Evolutionary conservation across 148 eudicot species (phyloP).

Genomic region (Fagopyrum tataricum): DNA sequence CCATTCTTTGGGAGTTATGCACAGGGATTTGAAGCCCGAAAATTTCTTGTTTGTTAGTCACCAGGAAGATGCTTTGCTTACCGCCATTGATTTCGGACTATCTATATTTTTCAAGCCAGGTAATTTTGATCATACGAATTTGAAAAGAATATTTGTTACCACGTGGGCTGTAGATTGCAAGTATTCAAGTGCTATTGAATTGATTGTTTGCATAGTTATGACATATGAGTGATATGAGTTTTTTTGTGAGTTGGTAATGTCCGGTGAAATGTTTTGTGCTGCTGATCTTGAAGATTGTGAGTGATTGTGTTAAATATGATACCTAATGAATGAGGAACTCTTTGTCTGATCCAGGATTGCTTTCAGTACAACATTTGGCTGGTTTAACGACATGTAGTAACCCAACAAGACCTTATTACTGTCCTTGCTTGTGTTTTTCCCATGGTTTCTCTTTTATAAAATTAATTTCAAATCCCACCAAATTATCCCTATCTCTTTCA

Average conservation of each 20-base stretch:
- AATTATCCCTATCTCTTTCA: background rate
- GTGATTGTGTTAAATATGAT: background rate
- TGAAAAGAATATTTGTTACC: background rate
- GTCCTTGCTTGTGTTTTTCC: background rate
- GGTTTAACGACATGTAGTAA: background rate
- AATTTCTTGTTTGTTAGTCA: conserved; percentile 20
- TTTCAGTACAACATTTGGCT: background rate
- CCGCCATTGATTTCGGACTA: conserved; percentile 17
- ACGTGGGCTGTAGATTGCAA: background rate
- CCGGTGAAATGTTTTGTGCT: background rate
- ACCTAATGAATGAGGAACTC: background rate
- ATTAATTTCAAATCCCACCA: background rate
- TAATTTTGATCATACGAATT: background rate
- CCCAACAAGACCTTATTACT: background rate
- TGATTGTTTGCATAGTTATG: background rate
- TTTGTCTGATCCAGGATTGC: background rate
- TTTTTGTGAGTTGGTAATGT: background rate
- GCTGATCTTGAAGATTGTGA: background rate
- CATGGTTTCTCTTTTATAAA: conserved; percentile 1
- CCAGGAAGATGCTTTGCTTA: conserved; percentile 18
- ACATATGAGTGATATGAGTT: background rate
- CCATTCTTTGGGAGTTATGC: conserved; percentile 20
- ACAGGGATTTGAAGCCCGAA: conserved; percentile 20
- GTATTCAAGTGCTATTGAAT: background rate
- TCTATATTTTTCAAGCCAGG: conserved; percentile 24